Conservation (phyloP, 1,284 basidiomycete species). For the Marasmius oreades region DNA sequence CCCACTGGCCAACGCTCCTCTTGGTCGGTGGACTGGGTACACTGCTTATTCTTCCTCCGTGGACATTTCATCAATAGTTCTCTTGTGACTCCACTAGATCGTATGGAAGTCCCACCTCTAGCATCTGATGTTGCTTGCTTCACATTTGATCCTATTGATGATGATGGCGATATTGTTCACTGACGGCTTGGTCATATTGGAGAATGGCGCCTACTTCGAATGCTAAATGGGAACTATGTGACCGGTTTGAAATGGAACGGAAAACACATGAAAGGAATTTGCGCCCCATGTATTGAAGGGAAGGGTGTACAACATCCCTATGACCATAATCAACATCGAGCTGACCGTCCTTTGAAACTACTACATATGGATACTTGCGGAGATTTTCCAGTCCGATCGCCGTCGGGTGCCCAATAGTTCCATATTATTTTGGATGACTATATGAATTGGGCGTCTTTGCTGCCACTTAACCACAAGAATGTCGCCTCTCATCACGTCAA, state of each 20-base stretch:
- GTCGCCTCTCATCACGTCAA: background rate
- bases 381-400: slow-evolving; percentile 15
- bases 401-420: slow-evolving; percentile 16
- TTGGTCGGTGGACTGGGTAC: background rate
- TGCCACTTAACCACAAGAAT: background rate
- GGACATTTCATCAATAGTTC: background rate
- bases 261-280: too few species aligned
- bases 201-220: background rate
- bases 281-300: background rate
- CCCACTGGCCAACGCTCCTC: background rate
- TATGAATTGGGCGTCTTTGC: slow-evolving; percentile 15
- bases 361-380: slow-evolving; percentile 24
- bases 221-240: slow-evolving; percentile 1
- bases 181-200: background rate
- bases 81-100: too few species aligned
- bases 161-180: background rate
- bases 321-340: slow-evolving; percentile 13
- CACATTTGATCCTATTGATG: background rate
- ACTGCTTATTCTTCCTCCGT: background rate
- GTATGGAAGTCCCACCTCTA: too few species aligned
- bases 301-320: background rate
- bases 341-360: slow-evolving; percentile 15
- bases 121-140: background rate
- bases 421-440: slow-evolving; percentile 20
- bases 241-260: background rate